Evolutionary conservation across 176 grass and related monocot species (phyloP).

Genomic region (Calamus simplicifolius): DNA sequence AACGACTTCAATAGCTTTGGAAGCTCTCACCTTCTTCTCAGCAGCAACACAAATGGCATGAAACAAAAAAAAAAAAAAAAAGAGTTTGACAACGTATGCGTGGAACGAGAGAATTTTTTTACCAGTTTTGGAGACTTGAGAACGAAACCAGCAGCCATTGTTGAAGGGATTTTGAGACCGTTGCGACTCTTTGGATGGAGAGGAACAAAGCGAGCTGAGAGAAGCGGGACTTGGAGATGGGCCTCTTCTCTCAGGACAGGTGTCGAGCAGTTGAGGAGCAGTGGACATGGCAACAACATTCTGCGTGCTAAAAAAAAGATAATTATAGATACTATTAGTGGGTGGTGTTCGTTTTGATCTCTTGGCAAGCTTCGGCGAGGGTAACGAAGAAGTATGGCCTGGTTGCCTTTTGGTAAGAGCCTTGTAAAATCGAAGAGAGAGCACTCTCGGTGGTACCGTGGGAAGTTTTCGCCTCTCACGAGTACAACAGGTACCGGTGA

Average conservation of each 20-base stretch:
- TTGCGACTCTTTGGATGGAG: background rate
- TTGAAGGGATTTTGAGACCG: background rate
- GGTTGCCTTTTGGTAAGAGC: no score
- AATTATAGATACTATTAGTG: no score
- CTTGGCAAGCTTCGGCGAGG: no score
- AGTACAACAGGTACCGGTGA: no score
- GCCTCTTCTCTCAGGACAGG: conserved; percentile 25
- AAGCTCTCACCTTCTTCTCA: conserved; percentile 24
- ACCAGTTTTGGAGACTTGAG: background rate
- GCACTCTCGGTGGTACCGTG: no score
- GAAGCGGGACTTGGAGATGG: conserved; percentile 1
- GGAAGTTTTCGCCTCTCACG: no score
- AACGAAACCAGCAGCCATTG: background rate
- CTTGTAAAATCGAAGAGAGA: no score
- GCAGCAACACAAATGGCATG: background rate
- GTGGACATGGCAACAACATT: conserved; percentile 26
- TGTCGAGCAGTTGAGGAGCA: conserved; percentile 57
- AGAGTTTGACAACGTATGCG: background rate
- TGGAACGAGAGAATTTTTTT: background rate
- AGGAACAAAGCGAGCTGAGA: background rate
- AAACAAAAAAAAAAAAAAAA: no score
- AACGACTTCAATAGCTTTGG: conserved; percentile 58
- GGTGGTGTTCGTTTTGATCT: no score
- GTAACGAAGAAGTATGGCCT: no score
- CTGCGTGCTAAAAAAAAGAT: background rate